These are phyloP conservation scores for Talinum fruticosum DNA, from an alignment of 148 eudicot genomes.

Conservation along the genomic window DNA sequence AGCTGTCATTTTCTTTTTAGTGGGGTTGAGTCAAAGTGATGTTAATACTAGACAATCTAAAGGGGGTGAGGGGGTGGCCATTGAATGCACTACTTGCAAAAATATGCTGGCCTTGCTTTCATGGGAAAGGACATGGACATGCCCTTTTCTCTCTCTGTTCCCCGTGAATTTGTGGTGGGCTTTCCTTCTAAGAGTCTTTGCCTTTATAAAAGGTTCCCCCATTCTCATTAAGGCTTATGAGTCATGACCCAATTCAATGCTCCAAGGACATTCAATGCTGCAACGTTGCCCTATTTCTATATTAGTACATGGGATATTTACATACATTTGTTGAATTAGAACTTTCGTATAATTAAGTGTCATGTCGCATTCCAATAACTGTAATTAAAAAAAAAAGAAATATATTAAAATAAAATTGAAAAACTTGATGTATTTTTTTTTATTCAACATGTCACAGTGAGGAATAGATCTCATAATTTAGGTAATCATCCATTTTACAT, in stretches of 20 bases:
- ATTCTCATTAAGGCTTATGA: not conserved
- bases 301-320: not conserved
- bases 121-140: conserved; percentile 20
- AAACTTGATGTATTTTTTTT: too few species aligned
- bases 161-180: conserved; percentile 6
- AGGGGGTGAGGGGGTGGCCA: not conserved
- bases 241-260: conserved; percentile 12
- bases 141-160: not conserved
- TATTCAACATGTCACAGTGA: too few species aligned
- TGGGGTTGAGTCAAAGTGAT: too few species aligned
- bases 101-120: not conserved
- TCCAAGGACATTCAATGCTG: not conserved
- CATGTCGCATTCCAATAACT: too few species aligned
- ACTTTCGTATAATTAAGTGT: too few species aligned
- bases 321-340: too few species aligned
- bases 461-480: too few species aligned
- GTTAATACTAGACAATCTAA: not conserved
- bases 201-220: not conserved
- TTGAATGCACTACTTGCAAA: conserved; percentile 7
- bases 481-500: too few species aligned
- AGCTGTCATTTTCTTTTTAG: not conserved
- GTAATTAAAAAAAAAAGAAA: too few species aligned
- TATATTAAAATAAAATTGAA: too few species aligned
- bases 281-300: not conserved
- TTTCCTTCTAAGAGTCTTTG: not conserved